Percentiles rank a stretch among this genome's conserved stretches.
These are phyloP conservation scores for Plantago ovata DNA, from an alignment of 257 asterid genomes.

Conservation along the genomic window DNA sequence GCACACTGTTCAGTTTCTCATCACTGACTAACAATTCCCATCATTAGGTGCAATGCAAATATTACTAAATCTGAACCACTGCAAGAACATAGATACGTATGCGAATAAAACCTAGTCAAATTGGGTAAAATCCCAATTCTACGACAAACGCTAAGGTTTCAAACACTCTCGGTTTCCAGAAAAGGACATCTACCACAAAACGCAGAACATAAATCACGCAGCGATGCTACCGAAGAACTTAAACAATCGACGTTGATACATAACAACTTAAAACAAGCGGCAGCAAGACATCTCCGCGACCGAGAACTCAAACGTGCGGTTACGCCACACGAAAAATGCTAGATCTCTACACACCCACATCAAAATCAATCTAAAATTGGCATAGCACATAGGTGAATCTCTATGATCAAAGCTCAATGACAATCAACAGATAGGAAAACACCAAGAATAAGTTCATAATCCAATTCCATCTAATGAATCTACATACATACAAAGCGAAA, in stretches of 20 bases:
- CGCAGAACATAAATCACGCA: neutral
- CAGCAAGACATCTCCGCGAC: too few species aligned
- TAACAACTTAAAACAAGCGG: too few species aligned
- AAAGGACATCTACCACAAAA: neutral
- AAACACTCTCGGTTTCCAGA: neutral
- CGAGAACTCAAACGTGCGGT: too few species aligned
- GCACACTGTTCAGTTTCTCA: too few species aligned
- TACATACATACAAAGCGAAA: constrained; percentile 23
- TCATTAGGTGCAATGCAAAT: neutral
- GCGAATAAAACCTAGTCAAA: constrained; percentile 1
- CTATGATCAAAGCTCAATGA: constrained; percentile 3
- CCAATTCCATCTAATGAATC: constrained; percentile 16
- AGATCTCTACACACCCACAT: too few species aligned
- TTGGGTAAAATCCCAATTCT: neutral
- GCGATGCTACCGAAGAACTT: neutral
- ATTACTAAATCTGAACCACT: neutral
- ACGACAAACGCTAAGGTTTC: neutral
- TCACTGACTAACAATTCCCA: too few species aligned
- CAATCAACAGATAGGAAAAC: constrained; percentile 8
- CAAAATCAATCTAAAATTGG: too few species aligned
- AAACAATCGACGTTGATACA: neutral
- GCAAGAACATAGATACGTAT: constrained; percentile 1
- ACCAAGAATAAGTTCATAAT: neutral
- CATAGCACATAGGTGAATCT: too few species aligned
- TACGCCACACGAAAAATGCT: too few species aligned